Base-by-base conservation (phyloP, 257 asterid species). In the Craterostigma plantagineum region DNA sequence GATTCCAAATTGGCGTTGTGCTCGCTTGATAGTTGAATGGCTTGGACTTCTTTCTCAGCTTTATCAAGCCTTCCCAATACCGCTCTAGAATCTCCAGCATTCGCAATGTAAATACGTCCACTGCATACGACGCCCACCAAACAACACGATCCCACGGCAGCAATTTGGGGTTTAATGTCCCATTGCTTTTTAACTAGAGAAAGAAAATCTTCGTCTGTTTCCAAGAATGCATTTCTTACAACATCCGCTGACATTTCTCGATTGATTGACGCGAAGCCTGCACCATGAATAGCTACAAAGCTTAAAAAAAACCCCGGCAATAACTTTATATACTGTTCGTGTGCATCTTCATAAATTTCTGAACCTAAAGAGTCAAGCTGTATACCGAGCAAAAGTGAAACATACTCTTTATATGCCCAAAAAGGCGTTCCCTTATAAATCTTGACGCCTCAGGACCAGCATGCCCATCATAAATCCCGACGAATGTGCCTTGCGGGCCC, bases 391-490 rank as follows among this genome's bases (percentile, higher is more conserved):
- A n/a, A 36, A 33, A 30, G 15, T 8, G 11, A 27, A 38, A 59
- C 77, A 60, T 64, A 82, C 95, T 75, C 77, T 71, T 77, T 52
- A 78, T 61, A 68, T 81, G 84, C 15, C 62, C 79, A 54, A 75
- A 78, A 65, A 82, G 74, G 60, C 78, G 69, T 13, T 76, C 83
- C 23, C 75, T 79, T 48, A 75, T 66, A 51, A 70, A 82, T 37
- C 95, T 65, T 18, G 95, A 75, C 38, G 91, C 61, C 55, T 79
- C 86, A 1, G 91, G 92, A 18, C 95, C 95, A 16, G 91, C 92
- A 57, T 82, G 95, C 18, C 95, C 95, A 50, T 82, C 95, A 52
- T 79, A 79, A 56, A 82, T 63, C 57, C 95, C 95, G 42, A 82
- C 86, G 60, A 82, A 79, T 8, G 92, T 75, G 55, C 94, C 94